phyloP scores from a whole-genome alignment of 805 yeast genomes.

The Yarrowia hollandica region DNA sequence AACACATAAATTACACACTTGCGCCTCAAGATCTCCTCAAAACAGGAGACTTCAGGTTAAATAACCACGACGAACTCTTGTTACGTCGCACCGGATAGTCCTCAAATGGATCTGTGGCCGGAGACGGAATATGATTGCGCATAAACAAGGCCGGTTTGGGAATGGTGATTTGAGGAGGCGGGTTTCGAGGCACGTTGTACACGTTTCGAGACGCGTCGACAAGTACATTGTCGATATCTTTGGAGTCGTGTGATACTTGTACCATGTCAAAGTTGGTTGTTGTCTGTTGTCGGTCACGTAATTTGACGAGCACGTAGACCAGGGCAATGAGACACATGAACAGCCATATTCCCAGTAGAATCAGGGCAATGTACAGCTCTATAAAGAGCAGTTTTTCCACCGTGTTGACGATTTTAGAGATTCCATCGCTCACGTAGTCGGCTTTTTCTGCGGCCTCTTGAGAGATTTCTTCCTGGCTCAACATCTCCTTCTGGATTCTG shows the following conservation, averaged over 20 bases:
- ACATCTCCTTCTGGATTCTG: constrained; percentile 37
- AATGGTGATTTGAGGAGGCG: background rate
- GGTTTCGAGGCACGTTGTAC: background rate
- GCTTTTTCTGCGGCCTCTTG: background rate
- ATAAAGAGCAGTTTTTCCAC: background rate
- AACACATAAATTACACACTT: background rate
- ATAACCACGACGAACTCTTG: constrained; percentile 3
- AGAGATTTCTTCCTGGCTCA: background rate
- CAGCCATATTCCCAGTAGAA: background rate
- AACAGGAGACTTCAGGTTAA: constrained; percentile 4
- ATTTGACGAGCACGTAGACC: background rate
- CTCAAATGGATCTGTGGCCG: background rate
- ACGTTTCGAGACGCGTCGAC: background rate
- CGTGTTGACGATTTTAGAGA: background rate
- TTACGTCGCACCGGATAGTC: background rate
- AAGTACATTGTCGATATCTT: too few relatives aligned
- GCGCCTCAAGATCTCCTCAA: background rate
- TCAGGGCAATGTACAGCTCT: constrained; percentile 1
- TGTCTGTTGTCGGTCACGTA: background rate
- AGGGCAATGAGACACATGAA: background rate
- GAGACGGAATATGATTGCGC: constrained; percentile 1
- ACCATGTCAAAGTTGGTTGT: background rate
- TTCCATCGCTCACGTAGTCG: background rate
- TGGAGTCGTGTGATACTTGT: background rate
- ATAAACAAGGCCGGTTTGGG: constrained; percentile 9